Evolutionary conservation across 495 filamentous ascomycete species (phyloP).

Genomic region (Pseudomonodictys pantanalensis): DNA sequence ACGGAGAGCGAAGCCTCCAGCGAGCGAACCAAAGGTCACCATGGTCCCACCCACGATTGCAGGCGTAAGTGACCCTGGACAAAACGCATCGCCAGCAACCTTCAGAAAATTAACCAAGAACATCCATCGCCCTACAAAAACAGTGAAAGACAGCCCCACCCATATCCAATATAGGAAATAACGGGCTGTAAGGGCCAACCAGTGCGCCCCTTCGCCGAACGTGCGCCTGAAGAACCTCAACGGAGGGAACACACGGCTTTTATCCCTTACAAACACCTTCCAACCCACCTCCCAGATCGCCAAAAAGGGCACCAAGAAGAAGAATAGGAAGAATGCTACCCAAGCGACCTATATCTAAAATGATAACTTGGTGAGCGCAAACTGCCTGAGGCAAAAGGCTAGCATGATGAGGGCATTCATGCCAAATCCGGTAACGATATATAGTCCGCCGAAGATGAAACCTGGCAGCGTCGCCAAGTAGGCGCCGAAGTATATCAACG

Average conservation of each 20-base stretch:
- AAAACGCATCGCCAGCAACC: not conserved
- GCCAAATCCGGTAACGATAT: not conserved
- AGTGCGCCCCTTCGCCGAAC: not conserved
- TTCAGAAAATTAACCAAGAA: not conserved
- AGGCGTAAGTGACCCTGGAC: not conserved
- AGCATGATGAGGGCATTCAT: not conserved
- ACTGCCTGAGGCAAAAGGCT: not conserved
- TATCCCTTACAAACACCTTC: not conserved
- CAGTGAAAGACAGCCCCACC: not conserved
- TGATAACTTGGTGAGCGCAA: not conserved
- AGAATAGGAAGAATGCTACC: not conserved
- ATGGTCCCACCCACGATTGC: not conserved
- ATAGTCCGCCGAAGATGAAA: not conserved
- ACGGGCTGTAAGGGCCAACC: not conserved
- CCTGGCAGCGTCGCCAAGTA: not conserved
- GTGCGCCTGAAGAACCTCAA: not conserved
- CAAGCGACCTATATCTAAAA: not conserved
- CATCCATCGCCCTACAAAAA: not conserved
- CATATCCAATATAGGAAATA: not conserved
- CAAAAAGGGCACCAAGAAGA: not conserved
- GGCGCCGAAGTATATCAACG: not conserved
- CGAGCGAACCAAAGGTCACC: not conserved
- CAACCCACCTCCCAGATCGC: not conserved
- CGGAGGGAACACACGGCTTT: not conserved
- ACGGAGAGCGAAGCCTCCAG: not conserved